A percentile compares a stretch with the other conserved stretches of the same genome.
Evolutionary conservation across 169 alveolate genomes (phyloP).

Genomic region (Plasmodium chabaudi): DNA sequence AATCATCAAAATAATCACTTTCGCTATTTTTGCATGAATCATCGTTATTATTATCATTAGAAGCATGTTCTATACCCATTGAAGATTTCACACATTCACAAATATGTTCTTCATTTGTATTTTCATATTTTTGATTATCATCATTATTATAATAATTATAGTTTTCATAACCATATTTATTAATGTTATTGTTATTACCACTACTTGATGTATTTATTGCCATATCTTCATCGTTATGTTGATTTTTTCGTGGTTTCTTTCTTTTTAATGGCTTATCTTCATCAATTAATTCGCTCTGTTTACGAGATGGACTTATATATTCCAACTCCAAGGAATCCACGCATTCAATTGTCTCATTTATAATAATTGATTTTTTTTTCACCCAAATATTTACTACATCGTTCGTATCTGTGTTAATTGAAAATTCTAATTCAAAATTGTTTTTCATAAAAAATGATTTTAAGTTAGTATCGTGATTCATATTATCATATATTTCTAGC

Average conservation of each 20-base stretch:
- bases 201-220: not conserved
- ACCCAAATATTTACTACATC: slow-evolving; percentile 72
- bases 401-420: slow-evolving; percentile 38
- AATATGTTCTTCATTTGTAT: slow-evolving; percentile 13
- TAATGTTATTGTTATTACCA: not conserved
- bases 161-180: slow-evolving; percentile 8
- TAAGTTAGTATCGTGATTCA: slow-evolving; percentile 22
- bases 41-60: slow-evolving; percentile 13
- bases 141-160: not conserved
- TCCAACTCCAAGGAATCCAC: not conserved
- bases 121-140: not conserved
- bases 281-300: not conserved
- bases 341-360: slow-evolving; percentile 53
- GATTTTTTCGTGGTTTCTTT: not conserved
- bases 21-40: slow-evolving; percentile 5
- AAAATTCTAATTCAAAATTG: slow-evolving; percentile 62
- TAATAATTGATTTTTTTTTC: slow-evolving; percentile 72
- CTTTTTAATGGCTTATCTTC: slow-evolving; percentile 3
- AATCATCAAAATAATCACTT: not conserved
- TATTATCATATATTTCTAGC: slow-evolving; percentile 62
- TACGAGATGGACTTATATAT: not conserved
- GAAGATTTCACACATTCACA: slow-evolving; percentile 20
- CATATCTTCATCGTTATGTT: not conserved
- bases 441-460: slow-evolving; percentile 53
- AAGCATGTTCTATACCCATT: slow-evolving; percentile 1